phyloP scores from a whole-genome alignment of 202 grass and related monocot species.

The Saccharum hybrid region DNA sequence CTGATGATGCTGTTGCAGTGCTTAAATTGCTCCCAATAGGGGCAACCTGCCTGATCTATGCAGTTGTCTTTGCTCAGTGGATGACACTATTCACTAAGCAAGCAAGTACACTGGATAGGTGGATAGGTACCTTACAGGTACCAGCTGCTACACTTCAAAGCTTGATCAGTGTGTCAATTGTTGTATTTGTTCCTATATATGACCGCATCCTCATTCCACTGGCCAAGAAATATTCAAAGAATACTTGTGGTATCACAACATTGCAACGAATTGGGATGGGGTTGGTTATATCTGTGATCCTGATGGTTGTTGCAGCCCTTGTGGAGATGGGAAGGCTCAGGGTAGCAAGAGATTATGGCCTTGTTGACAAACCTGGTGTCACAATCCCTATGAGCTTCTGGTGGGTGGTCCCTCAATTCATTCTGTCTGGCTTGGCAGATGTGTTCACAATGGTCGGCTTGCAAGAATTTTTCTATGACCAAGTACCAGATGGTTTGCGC shows the following conservation, averaged over 20 bases:
- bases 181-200: constrained; percentile 67
- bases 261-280: constrained; percentile 77
- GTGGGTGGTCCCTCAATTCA: constrained; percentile 72
- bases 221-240: constrained; percentile 51
- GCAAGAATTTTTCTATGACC: constrained; percentile 85
- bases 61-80: constrained; percentile 66
- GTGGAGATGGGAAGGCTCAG: constrained; percentile 78
- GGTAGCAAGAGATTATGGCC: constrained; percentile 54
- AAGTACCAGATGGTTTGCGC: constrained; percentile 68
- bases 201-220: constrained; percentile 62
- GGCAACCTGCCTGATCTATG: constrained; percentile 62
- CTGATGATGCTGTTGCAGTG: constrained; percentile 36
- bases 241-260: constrained; percentile 53
- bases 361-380: constrained; percentile 58
- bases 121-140: constrained; percentile 60
- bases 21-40: constrained; percentile 67
- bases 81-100: constrained; percentile 73
- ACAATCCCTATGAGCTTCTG: constrained; percentile 76
- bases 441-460: constrained; percentile 78
- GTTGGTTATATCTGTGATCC: constrained; percentile 52
- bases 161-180: constrained; percentile 42
- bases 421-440: constrained; percentile 59
- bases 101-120: constrained; percentile 69
- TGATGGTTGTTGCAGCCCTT: constrained; percentile 61
- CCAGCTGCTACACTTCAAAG: constrained; percentile 61